Base-by-base conservation (phyloP, 2,329 filamentous ascomycete species). In the Nemania serpens region DNA sequence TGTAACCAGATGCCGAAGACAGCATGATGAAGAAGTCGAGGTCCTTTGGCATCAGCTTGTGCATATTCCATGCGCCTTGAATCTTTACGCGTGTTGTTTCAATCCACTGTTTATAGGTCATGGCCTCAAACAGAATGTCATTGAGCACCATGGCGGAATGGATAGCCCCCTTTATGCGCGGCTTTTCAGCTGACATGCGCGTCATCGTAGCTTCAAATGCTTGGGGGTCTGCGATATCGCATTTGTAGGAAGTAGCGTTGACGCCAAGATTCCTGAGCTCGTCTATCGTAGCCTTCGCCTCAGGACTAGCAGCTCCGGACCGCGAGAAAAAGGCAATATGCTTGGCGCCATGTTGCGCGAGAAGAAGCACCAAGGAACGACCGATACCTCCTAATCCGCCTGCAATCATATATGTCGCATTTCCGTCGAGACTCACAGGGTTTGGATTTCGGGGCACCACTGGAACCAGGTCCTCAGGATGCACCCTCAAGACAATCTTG, bases 341-440 rank as follows among this genome's bases (percentile, higher is more conserved):
- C 2, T 69, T 61, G 1, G 74, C 75, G 1, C 73, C 73, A 20
- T 66, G 65, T 2, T 62, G 54, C 9, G 69, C 64, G 50, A 76
- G 62, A 52, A 69, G 71, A 1, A 37, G 55, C 1, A 65, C 51
- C 2, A 75, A 59, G 6, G 67, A 64, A 25, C 65, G 59, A 0
- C 74, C 73, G 0, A 77, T 58, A 5, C 70, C 73, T 3, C 75
- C 74, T 0, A 75, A 55, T 5, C 74, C 73, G 11, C 75, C 74
- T 2, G 69, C 70, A 29, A 76, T 64, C 20, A 76, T 59, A 60
- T 75, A 76, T 0, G 69, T 70, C 22, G 69, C 69, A 15, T 70
- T 58, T 55, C 34, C 2, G 48, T 63, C 13, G 62, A 58, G 15
- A 33, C 11, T 22, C 12, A 51, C 39, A n/a, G 50, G 18, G 37